phyloP scores from a whole-genome alignment of 495 filamentous ascomycete species.

The Aspergillus coremiiformis region DNA sequence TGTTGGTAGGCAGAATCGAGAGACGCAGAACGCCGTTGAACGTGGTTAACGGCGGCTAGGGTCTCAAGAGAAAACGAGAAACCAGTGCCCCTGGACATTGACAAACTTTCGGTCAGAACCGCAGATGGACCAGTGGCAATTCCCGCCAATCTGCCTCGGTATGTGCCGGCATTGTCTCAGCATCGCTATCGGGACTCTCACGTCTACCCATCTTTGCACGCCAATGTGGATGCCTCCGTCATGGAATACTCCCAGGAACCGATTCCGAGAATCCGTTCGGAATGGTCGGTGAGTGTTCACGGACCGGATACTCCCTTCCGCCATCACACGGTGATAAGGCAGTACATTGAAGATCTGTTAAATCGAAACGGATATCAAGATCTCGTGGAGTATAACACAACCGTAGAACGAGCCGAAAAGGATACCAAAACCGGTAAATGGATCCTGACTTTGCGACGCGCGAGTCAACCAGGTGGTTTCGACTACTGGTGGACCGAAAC shows the following conservation, averaged over 20 bases:
- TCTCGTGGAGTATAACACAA: constrained; percentile 36
- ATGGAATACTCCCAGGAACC: constrained; percentile 37
- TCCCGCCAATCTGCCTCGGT: constrained; percentile 39
- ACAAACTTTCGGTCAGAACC: constrained; percentile 34
- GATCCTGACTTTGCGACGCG: constrained; percentile 30
- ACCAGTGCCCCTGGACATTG: constrained; percentile 30
- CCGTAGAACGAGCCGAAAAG: constrained; percentile 35
- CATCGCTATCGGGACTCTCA: constrained; percentile 45
- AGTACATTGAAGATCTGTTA: constrained; percentile 35
- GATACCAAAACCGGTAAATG: constrained; percentile 23
- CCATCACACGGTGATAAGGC: constrained; percentile 30
- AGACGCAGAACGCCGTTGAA: neutral
- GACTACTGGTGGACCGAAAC: constrained; percentile 41
- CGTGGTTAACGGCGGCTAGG: constrained; percentile 15
- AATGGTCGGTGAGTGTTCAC: constrained; percentile 30
- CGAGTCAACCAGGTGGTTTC: constrained; percentile 12
- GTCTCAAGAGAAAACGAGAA: constrained; percentile 34
- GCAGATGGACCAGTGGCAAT: constrained; percentile 44
- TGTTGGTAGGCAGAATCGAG: constrained; percentile 39
- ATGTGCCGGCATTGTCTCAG: constrained; percentile 31
- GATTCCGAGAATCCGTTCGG: constrained; percentile 28
- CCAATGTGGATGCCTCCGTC: constrained; percentile 32
- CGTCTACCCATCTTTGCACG: constrained; percentile 33
- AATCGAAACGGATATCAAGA: constrained; percentile 27
- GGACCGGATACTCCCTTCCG: constrained; percentile 34